These are phyloP conservation scores for Lophium mytilinum DNA, from an alignment of 495 filamentous ascomycete species.

Conservation along the genomic window DNA sequence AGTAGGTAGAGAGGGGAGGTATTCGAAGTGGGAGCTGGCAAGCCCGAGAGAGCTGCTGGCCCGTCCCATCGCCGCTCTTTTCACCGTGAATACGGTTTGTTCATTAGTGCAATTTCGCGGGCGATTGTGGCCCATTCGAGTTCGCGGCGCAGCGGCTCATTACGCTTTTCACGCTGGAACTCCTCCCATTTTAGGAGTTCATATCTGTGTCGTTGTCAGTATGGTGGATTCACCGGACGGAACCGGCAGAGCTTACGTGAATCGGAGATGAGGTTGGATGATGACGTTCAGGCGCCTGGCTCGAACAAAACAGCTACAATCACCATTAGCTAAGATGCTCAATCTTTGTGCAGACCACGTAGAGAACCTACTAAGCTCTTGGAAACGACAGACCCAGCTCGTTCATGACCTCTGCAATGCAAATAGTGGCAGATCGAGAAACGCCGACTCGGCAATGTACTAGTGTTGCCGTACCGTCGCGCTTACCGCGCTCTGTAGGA, in stretches of 20 bases:
- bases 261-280: conserved; percentile 62
- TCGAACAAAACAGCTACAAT: conserved; percentile 72
- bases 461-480: conserved; percentile 71
- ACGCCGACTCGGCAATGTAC: conserved; percentile 97
- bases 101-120: conserved; percentile 89
- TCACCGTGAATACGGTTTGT: conserved; percentile 65
- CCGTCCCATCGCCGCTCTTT: neutral
- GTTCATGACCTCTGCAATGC: conserved; percentile 96
- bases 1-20: no score
- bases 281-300: conserved; percentile 77
- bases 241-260: conserved; percentile 43
- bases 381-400: conserved; percentile 73
- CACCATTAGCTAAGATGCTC: neutral
- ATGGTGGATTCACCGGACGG: neutral
- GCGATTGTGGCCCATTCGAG: conserved; percentile 86
- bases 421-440: conserved; percentile 90
- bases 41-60: no score
- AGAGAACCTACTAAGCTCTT: conserved; percentile 65
- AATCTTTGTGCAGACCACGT: neutral
- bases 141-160: conserved; percentile 54
- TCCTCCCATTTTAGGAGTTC: conserved; percentile 94
- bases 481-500: conserved; percentile 60
- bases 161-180: conserved; percentile 40
- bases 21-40: no score
- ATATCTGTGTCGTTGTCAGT: conserved; percentile 37